Conservation (phyloP, 2,329 filamentous ascomycete genomes). For the Fusarium incarnatum region DNA sequence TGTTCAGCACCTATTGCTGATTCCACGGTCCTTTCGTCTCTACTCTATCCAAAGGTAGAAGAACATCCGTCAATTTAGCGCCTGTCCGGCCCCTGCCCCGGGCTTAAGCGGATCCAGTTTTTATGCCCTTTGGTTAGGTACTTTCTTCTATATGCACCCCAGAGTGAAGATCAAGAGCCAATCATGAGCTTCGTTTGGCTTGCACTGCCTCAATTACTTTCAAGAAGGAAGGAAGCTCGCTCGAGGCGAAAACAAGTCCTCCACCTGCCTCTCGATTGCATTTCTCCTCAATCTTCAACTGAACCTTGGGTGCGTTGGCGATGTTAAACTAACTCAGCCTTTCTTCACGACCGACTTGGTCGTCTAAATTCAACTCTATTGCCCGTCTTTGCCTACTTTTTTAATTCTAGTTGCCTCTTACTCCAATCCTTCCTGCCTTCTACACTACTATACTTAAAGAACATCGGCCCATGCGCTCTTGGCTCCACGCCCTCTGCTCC, state of each 20-base stretch:
- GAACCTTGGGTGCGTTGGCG: constrained; percentile 12
- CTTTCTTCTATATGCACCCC: constrained; percentile 10
- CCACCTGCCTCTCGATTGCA: constrained; percentile 6
- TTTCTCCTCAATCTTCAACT: constrained; percentile 29
- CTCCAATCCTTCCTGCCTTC: neutral
- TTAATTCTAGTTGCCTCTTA: constrained; percentile 20
- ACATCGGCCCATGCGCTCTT: constrained; percentile 34
- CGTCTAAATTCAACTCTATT: constrained; percentile 6
- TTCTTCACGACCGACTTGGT: constrained; percentile 6
- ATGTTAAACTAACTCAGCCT: constrained; percentile 13
- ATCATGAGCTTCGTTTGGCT: constrained; percentile 20
- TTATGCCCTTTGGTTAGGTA: constrained; percentile 1
- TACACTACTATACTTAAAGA: constrained; percentile 15
- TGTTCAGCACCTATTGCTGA: neutral
- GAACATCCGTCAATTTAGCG: constrained; percentile 25
- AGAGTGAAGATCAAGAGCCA: constrained; percentile 13
- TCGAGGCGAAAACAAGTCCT: constrained; percentile 24
- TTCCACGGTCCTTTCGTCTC: neutral
- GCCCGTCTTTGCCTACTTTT: constrained; percentile 13
- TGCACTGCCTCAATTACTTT: constrained; percentile 40
- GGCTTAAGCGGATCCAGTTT: constrained; percentile 10
- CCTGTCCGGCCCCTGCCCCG: constrained; percentile 27
- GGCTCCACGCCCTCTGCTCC: constrained; percentile 42
- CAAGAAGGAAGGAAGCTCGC: constrained; percentile 15
- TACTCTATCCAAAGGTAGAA: constrained; percentile 16